Evolutionary conservation across 1,284 basidiomycete genomes (phyloP).

Genomic region (Clitocybe nebularis): DNA sequence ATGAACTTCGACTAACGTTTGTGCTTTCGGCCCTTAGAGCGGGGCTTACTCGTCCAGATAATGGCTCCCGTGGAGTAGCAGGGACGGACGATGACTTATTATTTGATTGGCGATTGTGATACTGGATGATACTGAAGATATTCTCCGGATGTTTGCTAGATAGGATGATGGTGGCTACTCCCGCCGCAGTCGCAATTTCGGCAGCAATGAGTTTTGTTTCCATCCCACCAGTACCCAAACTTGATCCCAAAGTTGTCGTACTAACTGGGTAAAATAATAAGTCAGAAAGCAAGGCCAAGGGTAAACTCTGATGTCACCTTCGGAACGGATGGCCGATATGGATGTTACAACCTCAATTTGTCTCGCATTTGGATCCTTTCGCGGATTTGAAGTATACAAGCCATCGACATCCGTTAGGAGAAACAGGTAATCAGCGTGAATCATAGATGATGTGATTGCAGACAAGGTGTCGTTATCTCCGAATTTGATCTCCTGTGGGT

Average conservation of each 20-base stretch:
- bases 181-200: conserved; percentile 94
- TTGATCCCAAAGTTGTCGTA: conserved; percentile 88
- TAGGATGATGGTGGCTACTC: conserved; percentile 91
- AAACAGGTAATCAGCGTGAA: conserved; percentile 96
- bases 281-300: neutral
- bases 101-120: conserved; percentile 41
- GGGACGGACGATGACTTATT: conserved; percentile 30
- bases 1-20: conserved; percentile 14
- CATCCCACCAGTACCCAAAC: conserved; percentile 97
- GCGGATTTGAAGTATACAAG: conserved; percentile 92
- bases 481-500: conserved; percentile 92
- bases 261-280: conserved; percentile 58
- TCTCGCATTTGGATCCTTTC: conserved; percentile 82
- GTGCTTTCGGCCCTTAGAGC: conserved; percentile 21
- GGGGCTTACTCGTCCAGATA: conserved; percentile 38
- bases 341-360: conserved; percentile 83
- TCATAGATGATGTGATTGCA: conserved; percentile 94
- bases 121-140: conserved; percentile 82
- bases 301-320: conserved; percentile 50
- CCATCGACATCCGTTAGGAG: conserved; percentile 97
- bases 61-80: conserved; percentile 22
- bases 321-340: conserved; percentile 73
- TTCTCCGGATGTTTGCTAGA: conserved; percentile 78
- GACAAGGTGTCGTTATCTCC: conserved; percentile 99
- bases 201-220: conserved; percentile 98